phyloP scores from a whole-genome alignment of 306 rosid species.

The Argentina anserina region DNA sequence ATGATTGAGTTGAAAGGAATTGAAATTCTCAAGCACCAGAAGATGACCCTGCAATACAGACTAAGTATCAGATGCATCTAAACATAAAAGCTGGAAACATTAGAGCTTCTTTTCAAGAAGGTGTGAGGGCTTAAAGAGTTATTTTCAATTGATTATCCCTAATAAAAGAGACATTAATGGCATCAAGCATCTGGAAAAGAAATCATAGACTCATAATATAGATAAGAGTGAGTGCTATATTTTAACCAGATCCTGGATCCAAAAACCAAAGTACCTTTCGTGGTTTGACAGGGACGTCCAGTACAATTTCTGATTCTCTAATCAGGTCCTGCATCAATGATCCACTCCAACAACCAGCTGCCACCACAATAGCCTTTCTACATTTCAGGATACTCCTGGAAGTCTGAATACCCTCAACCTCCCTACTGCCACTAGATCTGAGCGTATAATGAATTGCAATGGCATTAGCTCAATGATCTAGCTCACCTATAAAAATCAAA shows the following conservation, averaged over 20 bases:
- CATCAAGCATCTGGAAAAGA: slow-evolving; percentile 13
- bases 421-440: slow-evolving; percentile 57
- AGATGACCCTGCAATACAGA: slow-evolving; percentile 76
- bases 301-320: slow-evolving; percentile 49
- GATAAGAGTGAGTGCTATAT: slow-evolving; percentile 15
- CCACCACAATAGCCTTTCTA: slow-evolving; percentile 71
- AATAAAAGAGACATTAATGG: slow-evolving; percentile 7
- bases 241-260: neutral
- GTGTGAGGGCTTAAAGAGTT: neutral
- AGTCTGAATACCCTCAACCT: slow-evolving; percentile 60
- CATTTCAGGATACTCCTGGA: slow-evolving; percentile 49
- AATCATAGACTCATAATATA: slow-evolving; percentile 14
- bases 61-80: neutral
- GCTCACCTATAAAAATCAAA: slow-evolving; percentile 2
- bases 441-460: slow-evolving; percentile 13
- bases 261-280: slow-evolving; percentile 54
- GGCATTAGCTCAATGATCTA: slow-evolving; percentile 14
- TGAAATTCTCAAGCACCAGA: slow-evolving; percentile 62
- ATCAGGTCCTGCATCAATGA: slow-evolving; percentile 67
- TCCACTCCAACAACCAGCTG: slow-evolving; percentile 98
- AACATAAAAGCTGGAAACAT: neutral
- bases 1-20: slow-evolving; percentile 62
- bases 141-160: neutral
- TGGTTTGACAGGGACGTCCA: slow-evolving; percentile 73
- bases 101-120: neutral